Percentiles rank a stretch among this genome's conserved stretches.
These are phyloP conservation scores for Apiotrichum porosum DNA, from an alignment of 1,284 basidiomycete species.

Conservation along the genomic window DNA sequence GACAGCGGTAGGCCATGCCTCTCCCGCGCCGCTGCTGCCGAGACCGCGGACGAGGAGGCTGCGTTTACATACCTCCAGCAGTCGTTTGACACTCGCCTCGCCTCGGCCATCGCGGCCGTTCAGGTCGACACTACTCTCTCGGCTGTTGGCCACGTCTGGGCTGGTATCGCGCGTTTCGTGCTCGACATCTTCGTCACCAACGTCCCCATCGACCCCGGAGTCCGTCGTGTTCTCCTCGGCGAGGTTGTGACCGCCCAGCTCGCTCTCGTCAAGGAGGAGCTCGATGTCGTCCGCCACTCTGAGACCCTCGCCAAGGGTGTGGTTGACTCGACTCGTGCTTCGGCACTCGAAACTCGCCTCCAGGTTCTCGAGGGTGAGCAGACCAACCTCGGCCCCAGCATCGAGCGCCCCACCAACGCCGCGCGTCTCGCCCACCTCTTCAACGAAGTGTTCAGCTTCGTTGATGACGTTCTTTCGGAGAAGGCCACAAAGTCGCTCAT, in stretches of 20 bases:
- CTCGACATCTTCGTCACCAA: constrained; percentile 70
- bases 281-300: constrained; percentile 57
- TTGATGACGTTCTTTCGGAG: constrained; percentile 39
- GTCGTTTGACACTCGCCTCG: constrained; percentile 10
- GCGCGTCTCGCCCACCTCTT: constrained; percentile 69
- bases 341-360: constrained; percentile 44
- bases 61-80: constrained; percentile 13
- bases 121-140: constrained; percentile 4
- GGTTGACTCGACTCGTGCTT: constrained; percentile 53
- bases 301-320: constrained; percentile 65
- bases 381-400: constrained; percentile 31
- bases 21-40: background rate
- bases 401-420: constrained; percentile 52
- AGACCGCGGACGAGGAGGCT: background rate
- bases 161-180: constrained; percentile 55
- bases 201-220: constrained; percentile 80
- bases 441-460: constrained; percentile 71
- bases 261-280: constrained; percentile 54
- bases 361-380: constrained; percentile 25
- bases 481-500: constrained; percentile 37
- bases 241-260: constrained; percentile 56
- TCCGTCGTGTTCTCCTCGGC: constrained; percentile 58
- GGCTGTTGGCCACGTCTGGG: constrained; percentile 53
- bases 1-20: constrained; percentile 1
- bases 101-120: constrained; percentile 6